A percentile compares a stretch with the other conserved stretches of the same genome.
These are phyloP conservation scores for Beauveria bassiana DNA, from an alignment of 2,329 filamentous ascomycete genomes.

Conservation along the genomic window DNA sequence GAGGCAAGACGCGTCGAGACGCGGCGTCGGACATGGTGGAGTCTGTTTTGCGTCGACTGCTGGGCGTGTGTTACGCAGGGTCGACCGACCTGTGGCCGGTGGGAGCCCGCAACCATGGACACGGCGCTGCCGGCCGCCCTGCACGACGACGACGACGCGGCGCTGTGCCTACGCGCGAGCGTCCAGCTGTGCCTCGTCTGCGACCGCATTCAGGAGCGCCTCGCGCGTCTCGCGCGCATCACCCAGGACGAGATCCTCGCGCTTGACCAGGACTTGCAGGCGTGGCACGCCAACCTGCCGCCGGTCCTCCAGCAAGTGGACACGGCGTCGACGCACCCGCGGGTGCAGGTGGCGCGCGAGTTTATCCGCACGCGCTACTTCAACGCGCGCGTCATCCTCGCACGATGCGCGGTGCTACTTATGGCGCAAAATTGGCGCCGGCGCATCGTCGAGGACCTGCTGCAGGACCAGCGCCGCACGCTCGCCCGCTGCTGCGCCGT, in stretches of 20 bases:
- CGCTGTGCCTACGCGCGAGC: constrained; percentile 20
- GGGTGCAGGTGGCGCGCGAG: constrained; percentile 20
- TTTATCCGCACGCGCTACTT: constrained; percentile 24
- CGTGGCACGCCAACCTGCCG: constrained; percentile 20
- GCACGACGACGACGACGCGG: constrained; percentile 19
- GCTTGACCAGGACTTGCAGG: constrained; percentile 21
- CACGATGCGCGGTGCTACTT: constrained; percentile 18
- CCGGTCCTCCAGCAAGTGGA: constrained; percentile 16
- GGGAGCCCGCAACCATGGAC: constrained; percentile 25
- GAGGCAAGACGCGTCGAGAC: constrained; percentile 39
- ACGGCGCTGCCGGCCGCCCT: constrained; percentile 18
- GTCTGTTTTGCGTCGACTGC: constrained; percentile 63
- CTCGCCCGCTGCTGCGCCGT: constrained; percentile 20
- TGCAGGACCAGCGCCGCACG: constrained; percentile 17
- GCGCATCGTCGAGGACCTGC: constrained; percentile 12
- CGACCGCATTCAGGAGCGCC: constrained; percentile 23
- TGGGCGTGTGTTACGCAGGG: constrained; percentile 67
- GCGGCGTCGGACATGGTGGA: constrained; percentile 66
- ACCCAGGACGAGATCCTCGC: constrained; percentile 18
- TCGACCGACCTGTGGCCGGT: constrained; percentile 39
- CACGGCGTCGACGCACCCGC: constrained; percentile 16
- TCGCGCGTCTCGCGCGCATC: constrained; percentile 21
- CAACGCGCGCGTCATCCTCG: constrained; percentile 21
- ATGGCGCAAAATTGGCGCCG: constrained; percentile 17
- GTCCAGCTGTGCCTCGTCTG: constrained; percentile 23